Evolutionary conservation across 2,329 filamentous ascomycete species (phyloP).

Genomic region (Domatiomyces globalis): DNA sequence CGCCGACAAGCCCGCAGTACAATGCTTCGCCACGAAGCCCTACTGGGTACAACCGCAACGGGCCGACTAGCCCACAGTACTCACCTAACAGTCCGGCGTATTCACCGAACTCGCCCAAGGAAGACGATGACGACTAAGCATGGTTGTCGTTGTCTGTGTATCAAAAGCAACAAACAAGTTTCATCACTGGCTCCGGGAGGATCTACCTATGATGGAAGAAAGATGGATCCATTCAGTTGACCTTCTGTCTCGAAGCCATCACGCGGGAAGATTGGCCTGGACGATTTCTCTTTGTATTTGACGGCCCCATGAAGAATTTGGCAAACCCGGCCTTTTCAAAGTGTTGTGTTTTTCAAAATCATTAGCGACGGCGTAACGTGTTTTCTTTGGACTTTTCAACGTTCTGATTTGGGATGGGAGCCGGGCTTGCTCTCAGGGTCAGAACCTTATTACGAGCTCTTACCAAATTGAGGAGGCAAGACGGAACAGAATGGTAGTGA

Average conservation of each 20-base stretch:
- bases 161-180: constrained; percentile 10
- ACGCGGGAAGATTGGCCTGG: neutral
- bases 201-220: constrained; percentile 1
- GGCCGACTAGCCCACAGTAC: constrained; percentile 35
- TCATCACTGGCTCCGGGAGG: constrained; percentile 3
- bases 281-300: neutral
- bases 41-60: constrained; percentile 40
- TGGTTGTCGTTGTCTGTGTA: constrained; percentile 7
- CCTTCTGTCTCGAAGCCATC: constrained; percentile 12
- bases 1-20: constrained; percentile 39
- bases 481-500: too few relatives aligned
- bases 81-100: constrained; percentile 39
- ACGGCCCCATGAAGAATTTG: neutral
- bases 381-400: neutral
- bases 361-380: constrained; percentile 1
- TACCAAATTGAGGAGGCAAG: neutral
- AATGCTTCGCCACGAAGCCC: constrained; percentile 24
- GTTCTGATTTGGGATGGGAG: neutral
- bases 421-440: too few relatives aligned
- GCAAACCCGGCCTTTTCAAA: neutral
- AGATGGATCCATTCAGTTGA: constrained; percentile 20
- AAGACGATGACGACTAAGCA: constrained; percentile 10
- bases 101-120: constrained; percentile 22
- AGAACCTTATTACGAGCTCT: neutral
- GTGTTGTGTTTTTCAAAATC: neutral